Conservation (phyloP, 176 grass and related monocot species). For the Saccharum officinarum region DNA sequence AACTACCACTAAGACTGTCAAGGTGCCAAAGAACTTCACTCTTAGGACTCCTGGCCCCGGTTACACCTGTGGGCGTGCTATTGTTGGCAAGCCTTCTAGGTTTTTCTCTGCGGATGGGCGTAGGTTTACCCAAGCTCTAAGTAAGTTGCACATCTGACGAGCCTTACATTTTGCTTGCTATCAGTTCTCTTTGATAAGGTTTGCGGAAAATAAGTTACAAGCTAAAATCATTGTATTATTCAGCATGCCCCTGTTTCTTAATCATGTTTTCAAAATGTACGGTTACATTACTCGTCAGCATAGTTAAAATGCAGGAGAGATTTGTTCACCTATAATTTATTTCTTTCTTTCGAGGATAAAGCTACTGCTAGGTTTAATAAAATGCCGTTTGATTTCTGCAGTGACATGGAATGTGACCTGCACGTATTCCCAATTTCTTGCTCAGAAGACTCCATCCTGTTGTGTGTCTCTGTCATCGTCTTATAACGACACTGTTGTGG, state of each 20-base stretch:
- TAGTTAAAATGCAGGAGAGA: background rate
- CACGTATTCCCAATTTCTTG: constrained; percentile 92
- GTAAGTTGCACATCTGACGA: constrained; percentile 55
- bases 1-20: constrained; percentile 74
- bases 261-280: background rate
- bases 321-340: background rate
- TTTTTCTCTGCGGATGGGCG: constrained; percentile 61
- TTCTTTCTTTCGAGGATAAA: background rate
- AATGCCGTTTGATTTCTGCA: constrained; percentile 28
- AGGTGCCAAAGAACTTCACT: constrained; percentile 74
- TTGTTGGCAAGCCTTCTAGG: constrained; percentile 55
- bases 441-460: constrained; percentile 84
- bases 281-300: constrained; percentile 13
- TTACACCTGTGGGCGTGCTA: constrained; percentile 69
- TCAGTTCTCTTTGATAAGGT: background rate
- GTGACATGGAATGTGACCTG: constrained; percentile 97
- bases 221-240: constrained; percentile 7
- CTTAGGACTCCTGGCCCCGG: constrained; percentile 78
- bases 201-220: background rate
- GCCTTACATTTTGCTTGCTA: constrained; percentile 18
- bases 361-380: background rate
- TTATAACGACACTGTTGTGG: constrained; percentile 78
- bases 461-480: constrained; percentile 95
- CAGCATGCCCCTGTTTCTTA: background rate
- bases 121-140: constrained; percentile 71